A percentile compares a stretch with the other conserved stretches of the same genome.
Conservation (phyloP, 345 rosid species). For the Eutrema heterophyllum region DNA sequence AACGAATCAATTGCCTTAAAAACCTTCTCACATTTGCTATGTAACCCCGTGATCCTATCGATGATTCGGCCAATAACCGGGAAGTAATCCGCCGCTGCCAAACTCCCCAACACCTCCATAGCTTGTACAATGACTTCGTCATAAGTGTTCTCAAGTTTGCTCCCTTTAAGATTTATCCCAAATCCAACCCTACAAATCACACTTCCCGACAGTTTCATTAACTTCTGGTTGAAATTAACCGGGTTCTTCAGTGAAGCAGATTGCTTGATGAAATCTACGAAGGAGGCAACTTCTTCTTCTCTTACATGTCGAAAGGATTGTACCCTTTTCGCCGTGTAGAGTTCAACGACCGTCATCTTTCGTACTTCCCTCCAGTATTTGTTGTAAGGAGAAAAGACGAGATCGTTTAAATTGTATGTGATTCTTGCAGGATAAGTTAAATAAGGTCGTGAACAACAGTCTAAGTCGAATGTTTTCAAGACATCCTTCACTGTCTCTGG, state of each 20-base stretch:
- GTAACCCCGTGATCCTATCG: slow-evolving; percentile 34
- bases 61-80: slow-evolving; percentile 35
- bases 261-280: slow-evolving; percentile 20
- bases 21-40: slow-evolving; percentile 7
- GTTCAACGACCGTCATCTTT: slow-evolving; percentile 34
- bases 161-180: slow-evolving; percentile 33
- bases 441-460: slow-evolving; percentile 37
- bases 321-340: slow-evolving; percentile 38
- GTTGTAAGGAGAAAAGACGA: slow-evolving; percentile 32
- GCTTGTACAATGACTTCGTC: slow-evolving; percentile 28
- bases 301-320: slow-evolving; percentile 35
- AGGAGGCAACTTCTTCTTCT: slow-evolving; percentile 25
- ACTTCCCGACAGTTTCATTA: slow-evolving; percentile 14
- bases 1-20: slow-evolving; percentile 30
- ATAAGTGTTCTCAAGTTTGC: slow-evolving; percentile 26
- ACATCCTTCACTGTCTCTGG: slow-evolving; percentile 38
- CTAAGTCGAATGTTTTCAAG: slow-evolving; percentile 33
- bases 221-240: slow-evolving; percentile 24
- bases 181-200: slow-evolving; percentile 30
- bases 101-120: slow-evolving; percentile 17
- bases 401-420: slow-evolving; percentile 25
- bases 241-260: slow-evolving; percentile 18
- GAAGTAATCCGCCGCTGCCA: slow-evolving; percentile 35
- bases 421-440: slow-evolving; percentile 24
- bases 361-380: slow-evolving; percentile 35